phyloP scores from a whole-genome alignment of 2,329 filamentous ascomycete genomes.

The Ascocoryne sarcoides region DNA sequence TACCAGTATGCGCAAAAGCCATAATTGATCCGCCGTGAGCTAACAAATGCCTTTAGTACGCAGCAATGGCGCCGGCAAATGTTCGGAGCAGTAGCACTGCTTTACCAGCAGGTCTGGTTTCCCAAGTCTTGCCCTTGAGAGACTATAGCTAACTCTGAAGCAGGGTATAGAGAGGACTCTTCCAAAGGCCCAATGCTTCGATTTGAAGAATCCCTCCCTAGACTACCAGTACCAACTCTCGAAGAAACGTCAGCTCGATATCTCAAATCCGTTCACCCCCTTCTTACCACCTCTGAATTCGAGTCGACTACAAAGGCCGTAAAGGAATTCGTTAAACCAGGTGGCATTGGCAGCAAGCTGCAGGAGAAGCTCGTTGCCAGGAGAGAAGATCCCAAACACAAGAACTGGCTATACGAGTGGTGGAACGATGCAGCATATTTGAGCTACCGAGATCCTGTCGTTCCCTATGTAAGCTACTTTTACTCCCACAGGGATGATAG shows the following conservation, averaged over 20 bases:
- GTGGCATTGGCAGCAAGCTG: constrained; percentile 70
- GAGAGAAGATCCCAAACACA: constrained; percentile 68
- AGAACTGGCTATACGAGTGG: constrained; percentile 97
- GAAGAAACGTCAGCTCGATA: constrained; percentile 76
- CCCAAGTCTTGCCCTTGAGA: background rate
- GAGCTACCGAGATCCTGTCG: constrained; percentile 85
- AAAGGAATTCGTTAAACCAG: constrained; percentile 80
- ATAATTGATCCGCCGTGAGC: constrained; percentile 3
- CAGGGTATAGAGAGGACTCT: constrained; percentile 68
- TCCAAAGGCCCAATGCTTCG: constrained; percentile 74
- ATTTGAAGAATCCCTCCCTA: constrained; percentile 78
- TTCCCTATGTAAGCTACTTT: constrained; percentile 98
- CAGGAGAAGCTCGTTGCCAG: constrained; percentile 80
- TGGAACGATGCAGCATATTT: constrained; percentile 97
- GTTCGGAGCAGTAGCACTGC: constrained; percentile 48
- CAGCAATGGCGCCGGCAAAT: constrained; percentile 42
- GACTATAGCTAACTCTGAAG: background rate
- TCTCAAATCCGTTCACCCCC: constrained; percentile 68
- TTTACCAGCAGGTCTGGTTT: constrained; percentile 39
- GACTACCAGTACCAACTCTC: constrained; percentile 70
- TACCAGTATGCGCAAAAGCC: constrained; percentile 18
- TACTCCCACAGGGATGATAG: constrained; percentile 96
- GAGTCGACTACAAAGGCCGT: constrained; percentile 73
- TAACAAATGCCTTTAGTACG: constrained; percentile 17
- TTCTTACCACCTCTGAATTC: constrained; percentile 61